Evolutionary conservation across 2,329 filamentous ascomycete genomes (phyloP).

Genomic region (Neonectria coccinea): DNA sequence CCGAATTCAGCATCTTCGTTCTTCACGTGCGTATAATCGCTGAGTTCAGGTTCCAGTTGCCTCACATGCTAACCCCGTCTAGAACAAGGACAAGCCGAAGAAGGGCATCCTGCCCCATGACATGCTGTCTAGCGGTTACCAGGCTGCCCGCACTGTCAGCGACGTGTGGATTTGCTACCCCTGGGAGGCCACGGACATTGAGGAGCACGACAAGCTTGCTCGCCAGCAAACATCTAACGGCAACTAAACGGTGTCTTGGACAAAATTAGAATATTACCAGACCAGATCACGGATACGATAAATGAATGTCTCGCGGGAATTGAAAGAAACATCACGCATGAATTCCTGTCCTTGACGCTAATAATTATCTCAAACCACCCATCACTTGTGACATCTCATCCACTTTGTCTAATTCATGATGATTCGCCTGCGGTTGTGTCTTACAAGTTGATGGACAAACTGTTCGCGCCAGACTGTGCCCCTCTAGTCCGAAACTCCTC

Average conservation of each 20-base stretch:
- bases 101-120: constrained; percentile 85
- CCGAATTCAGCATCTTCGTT: constrained; percentile 94
- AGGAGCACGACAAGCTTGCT: constrained; percentile 85
- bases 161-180: constrained; percentile 99
- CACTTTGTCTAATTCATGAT: neutral
- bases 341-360: neutral
- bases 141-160: constrained; percentile 87
- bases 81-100: constrained; percentile 98
- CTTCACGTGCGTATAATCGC: constrained; percentile 75
- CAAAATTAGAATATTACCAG: constrained; percentile 32
- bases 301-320: constrained; percentile 25
- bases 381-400: constrained; percentile 1
- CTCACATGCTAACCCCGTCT: constrained; percentile 29
- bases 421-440: neutral
- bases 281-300: constrained; percentile 29
- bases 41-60: neutral
- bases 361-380: neutral
- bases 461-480: neutral
- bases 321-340: constrained; percentile 13
- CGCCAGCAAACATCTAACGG: constrained; percentile 54
- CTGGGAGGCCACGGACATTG: constrained; percentile 95
- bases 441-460: neutral
- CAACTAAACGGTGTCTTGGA: constrained; percentile 36
- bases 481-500: neutral
- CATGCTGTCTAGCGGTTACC: constrained; percentile 82